Evolutionary conservation across 495 filamentous ascomycete genomes (phyloP).

Genomic region (Pyrenula massariospora): DNA sequence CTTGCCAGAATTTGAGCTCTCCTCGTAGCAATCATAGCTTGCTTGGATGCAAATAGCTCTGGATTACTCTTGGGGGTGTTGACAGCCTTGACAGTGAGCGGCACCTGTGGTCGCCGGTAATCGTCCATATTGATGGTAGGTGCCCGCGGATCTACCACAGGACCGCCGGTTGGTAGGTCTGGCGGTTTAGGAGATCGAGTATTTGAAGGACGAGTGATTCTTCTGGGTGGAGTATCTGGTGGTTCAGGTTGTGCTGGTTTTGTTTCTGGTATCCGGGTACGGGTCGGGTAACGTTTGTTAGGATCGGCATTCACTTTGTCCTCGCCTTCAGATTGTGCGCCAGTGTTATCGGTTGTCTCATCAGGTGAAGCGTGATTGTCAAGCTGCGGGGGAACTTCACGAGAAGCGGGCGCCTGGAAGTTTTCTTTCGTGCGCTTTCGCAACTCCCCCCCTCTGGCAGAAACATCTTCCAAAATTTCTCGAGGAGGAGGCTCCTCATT

Average conservation of each 20-base stretch:
- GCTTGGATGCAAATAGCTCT: background rate
- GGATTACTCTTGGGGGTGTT: background rate
- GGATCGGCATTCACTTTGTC: background rate
- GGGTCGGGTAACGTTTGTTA: background rate
- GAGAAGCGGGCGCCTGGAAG: constrained; percentile 32
- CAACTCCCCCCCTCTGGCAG: constrained; percentile 63
- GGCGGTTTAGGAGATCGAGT: background rate
- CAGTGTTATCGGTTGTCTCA: background rate
- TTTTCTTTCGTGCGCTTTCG: constrained; percentile 69
- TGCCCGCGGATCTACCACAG: background rate
- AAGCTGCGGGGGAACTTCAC: constrained; percentile 12
- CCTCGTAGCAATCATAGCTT: constrained; percentile 10
- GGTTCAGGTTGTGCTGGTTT: background rate
- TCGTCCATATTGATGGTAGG: background rate
- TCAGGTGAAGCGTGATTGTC: background rate
- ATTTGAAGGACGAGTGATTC: background rate
- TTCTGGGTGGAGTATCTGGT: background rate
- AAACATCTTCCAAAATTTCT: constrained; percentile 66
- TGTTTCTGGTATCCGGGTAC: background rate
- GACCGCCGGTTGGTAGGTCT: background rate
- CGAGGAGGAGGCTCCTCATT: constrained; percentile 67
- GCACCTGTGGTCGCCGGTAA: background rate
- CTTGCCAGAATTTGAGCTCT: constrained; percentile 4
- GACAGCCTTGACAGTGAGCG: background rate
- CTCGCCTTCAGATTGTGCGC: background rate